These are phyloP conservation scores for Shiraia bambusicola DNA, from an alignment of 2,329 filamentous ascomycete genomes.

Conservation along the genomic window DNA sequence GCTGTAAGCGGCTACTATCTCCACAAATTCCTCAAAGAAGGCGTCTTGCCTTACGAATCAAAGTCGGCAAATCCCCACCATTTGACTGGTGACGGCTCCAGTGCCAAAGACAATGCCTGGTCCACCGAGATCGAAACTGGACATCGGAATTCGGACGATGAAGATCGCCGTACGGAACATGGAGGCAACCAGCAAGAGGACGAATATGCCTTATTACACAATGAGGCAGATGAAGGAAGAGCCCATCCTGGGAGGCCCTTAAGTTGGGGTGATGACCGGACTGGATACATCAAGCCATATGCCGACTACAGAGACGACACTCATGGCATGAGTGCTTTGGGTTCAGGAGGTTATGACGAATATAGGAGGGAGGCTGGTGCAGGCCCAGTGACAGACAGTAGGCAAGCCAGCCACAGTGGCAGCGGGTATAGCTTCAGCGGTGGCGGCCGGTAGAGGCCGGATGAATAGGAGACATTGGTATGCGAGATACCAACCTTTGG, in stretches of 20 bases:
- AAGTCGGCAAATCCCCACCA: constrained; percentile 50
- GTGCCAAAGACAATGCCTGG: constrained; percentile 46
- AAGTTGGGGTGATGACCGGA: constrained; percentile 42
- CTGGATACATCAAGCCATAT: constrained; percentile 23
- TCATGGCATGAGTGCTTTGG: constrained; percentile 30
- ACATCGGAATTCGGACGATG: constrained; percentile 46
- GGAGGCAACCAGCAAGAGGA: constrained; percentile 52
- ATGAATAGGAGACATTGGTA: background rate
- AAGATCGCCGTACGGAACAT: constrained; percentile 41
- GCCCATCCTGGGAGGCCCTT: constrained; percentile 43
- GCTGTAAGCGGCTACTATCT: constrained; percentile 58
- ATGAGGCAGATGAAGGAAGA: constrained; percentile 42
- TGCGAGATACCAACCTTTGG: no score
- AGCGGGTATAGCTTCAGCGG: constrained; percentile 25
- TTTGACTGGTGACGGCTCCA: constrained; percentile 26
- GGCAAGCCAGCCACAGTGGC: constrained; percentile 18
- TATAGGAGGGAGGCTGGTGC: constrained; percentile 29
- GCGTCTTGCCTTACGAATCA: constrained; percentile 52
- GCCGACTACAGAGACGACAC: constrained; percentile 44
- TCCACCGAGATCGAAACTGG: constrained; percentile 46
- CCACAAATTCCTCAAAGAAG: constrained; percentile 58
- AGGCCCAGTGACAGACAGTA: constrained; percentile 4
- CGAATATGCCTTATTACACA: constrained; percentile 54
- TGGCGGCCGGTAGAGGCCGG: background rate
- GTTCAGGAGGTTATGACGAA: constrained; percentile 40